phyloP scores from a whole-genome alignment of 768 basidiomycete genomes.

The Plicaturopsis crispa region DNA sequence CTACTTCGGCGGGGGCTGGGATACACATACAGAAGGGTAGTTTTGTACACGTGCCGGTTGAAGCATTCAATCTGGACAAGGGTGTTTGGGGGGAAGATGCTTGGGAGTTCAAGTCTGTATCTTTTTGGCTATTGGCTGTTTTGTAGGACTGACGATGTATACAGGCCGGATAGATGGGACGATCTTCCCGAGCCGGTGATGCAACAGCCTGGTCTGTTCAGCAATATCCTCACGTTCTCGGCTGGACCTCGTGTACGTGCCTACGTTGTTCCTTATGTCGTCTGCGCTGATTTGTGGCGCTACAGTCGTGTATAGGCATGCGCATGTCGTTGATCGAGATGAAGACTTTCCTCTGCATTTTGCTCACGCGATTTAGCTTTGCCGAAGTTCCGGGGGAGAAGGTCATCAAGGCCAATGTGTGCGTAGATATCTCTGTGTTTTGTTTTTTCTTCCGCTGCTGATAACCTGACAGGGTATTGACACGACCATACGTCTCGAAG shows the following conservation, averaged over 20 bases:
- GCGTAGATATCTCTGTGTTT: constrained; percentile 15
- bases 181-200: constrained; percentile 60
- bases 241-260: constrained; percentile 69
- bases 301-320: constrained; percentile 75
- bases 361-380: constrained; percentile 64
- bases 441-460: neutral
- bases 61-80: constrained; percentile 74
- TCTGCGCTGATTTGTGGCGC: constrained; percentile 3
- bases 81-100: constrained; percentile 75
- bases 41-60: constrained; percentile 71
- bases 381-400: constrained; percentile 37
- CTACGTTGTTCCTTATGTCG: neutral
- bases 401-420: constrained; percentile 59
- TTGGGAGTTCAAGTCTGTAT: constrained; percentile 65
- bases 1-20: constrained; percentile 40
- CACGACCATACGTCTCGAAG: constrained; percentile 52
- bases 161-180: constrained; percentile 79
- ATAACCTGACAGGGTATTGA: constrained; percentile 41
- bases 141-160: neutral
- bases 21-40: constrained; percentile 59
- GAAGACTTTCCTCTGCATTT: constrained; percentile 65
- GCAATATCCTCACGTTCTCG: constrained; percentile 69
- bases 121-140: neutral
- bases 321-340: constrained; percentile 81
- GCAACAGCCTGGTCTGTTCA: constrained; percentile 65